A percentile compares a stretch with the other conserved stretches of the same genome.
Conservation (phyloP, 202 grass and related monocot species). For the Zizania palustris region DNA sequence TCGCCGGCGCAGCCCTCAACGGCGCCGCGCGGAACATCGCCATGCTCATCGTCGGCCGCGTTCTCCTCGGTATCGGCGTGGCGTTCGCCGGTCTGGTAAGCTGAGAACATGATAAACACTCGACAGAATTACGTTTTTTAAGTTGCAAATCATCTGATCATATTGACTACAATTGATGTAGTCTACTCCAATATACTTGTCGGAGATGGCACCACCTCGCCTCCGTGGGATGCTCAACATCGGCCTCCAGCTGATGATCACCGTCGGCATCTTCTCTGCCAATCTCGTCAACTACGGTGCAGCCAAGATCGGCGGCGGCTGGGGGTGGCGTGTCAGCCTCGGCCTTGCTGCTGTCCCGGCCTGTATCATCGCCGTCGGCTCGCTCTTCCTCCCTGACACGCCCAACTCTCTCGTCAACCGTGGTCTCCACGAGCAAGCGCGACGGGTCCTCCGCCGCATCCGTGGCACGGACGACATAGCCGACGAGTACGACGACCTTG, state of each 20-base stretch:
- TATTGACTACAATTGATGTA: not conserved
- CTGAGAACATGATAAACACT: not conserved
- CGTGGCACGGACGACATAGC: not conserved
- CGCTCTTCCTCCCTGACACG: not conserved
- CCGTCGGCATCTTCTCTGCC: constrained; percentile 46
- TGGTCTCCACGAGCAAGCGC: not conserved
- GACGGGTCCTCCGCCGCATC: not conserved
- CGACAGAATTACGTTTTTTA: not conserved
- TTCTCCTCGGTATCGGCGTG: constrained; percentile 56
- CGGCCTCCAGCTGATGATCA: constrained; percentile 52
- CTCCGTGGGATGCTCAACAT: constrained; percentile 52
- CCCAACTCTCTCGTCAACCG: not conserved
- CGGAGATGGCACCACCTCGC: constrained; percentile 45
- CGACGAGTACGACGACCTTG: not conserved
- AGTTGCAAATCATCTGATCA: no score
- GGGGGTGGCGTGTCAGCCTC: constrained; percentile 1
- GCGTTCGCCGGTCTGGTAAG: constrained; percentile 51
- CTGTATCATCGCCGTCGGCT: not conserved
- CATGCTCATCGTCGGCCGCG: constrained; percentile 58
- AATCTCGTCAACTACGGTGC: constrained; percentile 49
- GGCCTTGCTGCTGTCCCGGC: not conserved
- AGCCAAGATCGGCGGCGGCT: not conserved
- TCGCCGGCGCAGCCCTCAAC: constrained; percentile 43
- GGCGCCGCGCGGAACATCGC: constrained; percentile 37
- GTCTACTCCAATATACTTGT: constrained; percentile 48